Evolutionary conservation across 2,329 filamentous ascomycete species (phyloP).

Genomic region (Colletotrichum brevisporum): DNA sequence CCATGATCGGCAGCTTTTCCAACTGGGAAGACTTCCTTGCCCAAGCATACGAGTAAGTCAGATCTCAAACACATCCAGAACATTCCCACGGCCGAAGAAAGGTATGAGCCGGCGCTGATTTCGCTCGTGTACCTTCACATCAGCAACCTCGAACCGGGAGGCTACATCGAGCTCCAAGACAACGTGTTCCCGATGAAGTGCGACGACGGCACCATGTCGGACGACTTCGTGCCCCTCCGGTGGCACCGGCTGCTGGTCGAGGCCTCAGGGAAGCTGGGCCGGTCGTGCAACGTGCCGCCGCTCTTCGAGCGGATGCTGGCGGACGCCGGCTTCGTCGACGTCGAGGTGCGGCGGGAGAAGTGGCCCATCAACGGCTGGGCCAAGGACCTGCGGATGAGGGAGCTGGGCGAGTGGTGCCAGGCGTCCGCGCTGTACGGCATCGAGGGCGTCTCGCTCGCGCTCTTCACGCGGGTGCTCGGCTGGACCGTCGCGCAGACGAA

Average conservation of each 20-base stretch:
- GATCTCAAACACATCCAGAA: background rate
- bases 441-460: conserved; percentile 51
- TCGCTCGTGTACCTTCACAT: too few relatives aligned
- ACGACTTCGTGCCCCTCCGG: conserved; percentile 1
- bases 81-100: background rate
- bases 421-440: conserved; percentile 49
- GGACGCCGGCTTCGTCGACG: conserved; percentile 60
- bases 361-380: conserved; percentile 68
- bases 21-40: conserved; percentile 48
- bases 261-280: conserved; percentile 49
- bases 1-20: conserved; percentile 1
- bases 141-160: conserved; percentile 35
- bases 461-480: conserved; percentile 50
- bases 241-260: conserved; percentile 53
- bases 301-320: conserved; percentile 56
- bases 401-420: conserved; percentile 54
- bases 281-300: conserved; percentile 55
- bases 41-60: conserved; percentile 43
- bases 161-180: conserved; percentile 37
- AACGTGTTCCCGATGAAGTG: conserved; percentile 14
- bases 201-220: conserved; percentile 40
- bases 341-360: conserved; percentile 60
- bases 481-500: conserved; percentile 52
- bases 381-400: conserved; percentile 63
- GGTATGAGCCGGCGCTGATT: too few relatives aligned